These are phyloP conservation scores for Sporothrix sp. DNA, from an alignment of 2,329 filamentous ascomycete species.

Conservation along the genomic window DNA sequence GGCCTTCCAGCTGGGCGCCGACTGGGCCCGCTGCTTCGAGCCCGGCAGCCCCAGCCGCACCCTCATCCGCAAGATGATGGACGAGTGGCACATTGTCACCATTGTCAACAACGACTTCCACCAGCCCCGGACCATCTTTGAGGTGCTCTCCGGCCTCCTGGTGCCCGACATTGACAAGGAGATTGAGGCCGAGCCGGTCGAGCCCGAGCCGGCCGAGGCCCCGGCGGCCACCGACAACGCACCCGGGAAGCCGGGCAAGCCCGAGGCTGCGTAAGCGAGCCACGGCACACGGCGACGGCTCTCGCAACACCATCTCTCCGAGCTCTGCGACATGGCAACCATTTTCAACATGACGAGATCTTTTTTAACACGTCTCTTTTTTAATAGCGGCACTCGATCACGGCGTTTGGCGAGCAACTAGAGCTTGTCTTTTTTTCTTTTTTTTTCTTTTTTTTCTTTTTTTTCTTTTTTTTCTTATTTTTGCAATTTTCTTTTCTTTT, in stretches of 20 bases:
- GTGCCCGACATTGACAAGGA: constrained; percentile 52
- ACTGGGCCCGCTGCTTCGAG: constrained; percentile 90
- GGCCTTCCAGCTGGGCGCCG: constrained; percentile 81
- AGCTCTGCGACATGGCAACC: background rate
- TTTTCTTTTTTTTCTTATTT: background rate
- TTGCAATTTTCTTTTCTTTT: background rate
- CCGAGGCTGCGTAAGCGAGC: no score
- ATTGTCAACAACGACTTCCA: constrained; percentile 99
- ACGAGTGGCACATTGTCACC: constrained; percentile 88
- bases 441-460: background rate
- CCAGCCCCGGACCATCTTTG: constrained; percentile 68
- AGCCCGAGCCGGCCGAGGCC: constrained; percentile 9
- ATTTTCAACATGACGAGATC: constrained; percentile 13
- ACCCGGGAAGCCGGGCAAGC: constrained; percentile 1
- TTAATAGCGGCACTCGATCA: constrained; percentile 1
- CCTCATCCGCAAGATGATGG: constrained; percentile 74
- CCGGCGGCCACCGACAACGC: constrained; percentile 14
- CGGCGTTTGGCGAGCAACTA: constrained; percentile 8
- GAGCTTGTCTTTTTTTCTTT: constrained; percentile 3
- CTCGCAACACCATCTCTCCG: no score
- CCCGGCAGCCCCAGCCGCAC: constrained; percentile 64
- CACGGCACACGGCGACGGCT: no score
- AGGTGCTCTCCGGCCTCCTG: constrained; percentile 69
- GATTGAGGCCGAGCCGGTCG: constrained; percentile 23
- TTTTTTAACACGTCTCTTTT: constrained; percentile 13